Evolutionary conservation across 306 rosid species (phyloP), one percentile per base, ranked within the genome.

Genomic region (Alnus glutinosa): DNA sequence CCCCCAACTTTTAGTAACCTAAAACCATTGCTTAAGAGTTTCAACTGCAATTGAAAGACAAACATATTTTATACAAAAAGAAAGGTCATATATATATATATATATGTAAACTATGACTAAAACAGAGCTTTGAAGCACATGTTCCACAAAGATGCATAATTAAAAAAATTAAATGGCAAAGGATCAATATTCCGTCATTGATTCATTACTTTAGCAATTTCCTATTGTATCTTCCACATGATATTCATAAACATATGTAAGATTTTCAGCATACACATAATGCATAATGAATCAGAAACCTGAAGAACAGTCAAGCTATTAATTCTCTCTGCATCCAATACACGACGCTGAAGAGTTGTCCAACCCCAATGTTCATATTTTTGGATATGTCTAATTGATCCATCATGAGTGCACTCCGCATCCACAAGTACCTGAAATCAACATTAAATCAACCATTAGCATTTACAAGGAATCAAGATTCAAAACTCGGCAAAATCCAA

Each of bases 371-470:
- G 83, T 82, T 95, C 96, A 84, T 93, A 95, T 84, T 93, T 95
- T 50, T 90, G 96, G 70, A 91, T 92, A 82, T 95, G 98, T 83
- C 87, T 93, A 77, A 95, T 72, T 68, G 99, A 95, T 55, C 99
- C 99, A 82, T 95, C 99, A 82, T 95, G 99, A 73, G 99, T 95
- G 86, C 99, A 95, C 78, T 95, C 99, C 75, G 97, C 99, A 88
- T 95, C 99, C 76, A 93, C 98, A 23, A 95, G 97, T 18, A 93
- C 93, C 98, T 95, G 87, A 52, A 81, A 64, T 62, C 70, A 81
- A 76, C 67, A 78, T 75, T 54, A 42, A 85, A 12, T 51, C 76
- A 55, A 51, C 76, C 39, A 78, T 67, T 15, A 76, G 59, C 42
- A 19, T 59, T 49, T 57, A 18, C 37, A 81, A 48, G 77, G 85